Percentiles rank a stretch among this genome's conserved stretches.
phyloP scores from a whole-genome alignment of 2,329 filamentous ascomycete species.

The Colletotrichum melonis region DNA sequence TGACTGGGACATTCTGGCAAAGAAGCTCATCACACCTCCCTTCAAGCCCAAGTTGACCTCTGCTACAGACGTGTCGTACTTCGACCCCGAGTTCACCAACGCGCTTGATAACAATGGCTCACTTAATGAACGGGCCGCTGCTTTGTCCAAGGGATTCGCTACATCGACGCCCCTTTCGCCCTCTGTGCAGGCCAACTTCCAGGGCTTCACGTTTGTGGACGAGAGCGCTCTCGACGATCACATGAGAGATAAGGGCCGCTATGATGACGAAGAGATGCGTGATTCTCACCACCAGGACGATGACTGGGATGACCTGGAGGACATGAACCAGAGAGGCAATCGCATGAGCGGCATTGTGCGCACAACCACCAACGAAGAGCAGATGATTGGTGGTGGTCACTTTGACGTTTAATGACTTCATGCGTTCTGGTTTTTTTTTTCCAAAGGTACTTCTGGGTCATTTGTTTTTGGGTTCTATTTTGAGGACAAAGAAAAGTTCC shows the following conservation, averaged over 20 bases:
- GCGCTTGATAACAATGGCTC: slow-evolving; percentile 88
- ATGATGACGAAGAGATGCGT: slow-evolving; percentile 70
- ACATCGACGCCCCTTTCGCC: slow-evolving; percentile 94
- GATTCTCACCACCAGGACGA: slow-evolving; percentile 61
- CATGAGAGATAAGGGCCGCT: slow-evolving; percentile 66
- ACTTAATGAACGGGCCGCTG: slow-evolving; percentile 90
- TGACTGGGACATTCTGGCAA: slow-evolving; percentile 88
- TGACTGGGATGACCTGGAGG: slow-evolving; percentile 70
- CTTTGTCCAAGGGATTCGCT: slow-evolving; percentile 84
- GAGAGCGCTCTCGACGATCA: slow-evolving; percentile 94
- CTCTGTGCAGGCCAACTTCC: slow-evolving; percentile 97
- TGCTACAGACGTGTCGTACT: slow-evolving; percentile 96
- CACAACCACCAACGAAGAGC: slow-evolving; percentile 67
- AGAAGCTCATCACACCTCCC: slow-evolving; percentile 93
- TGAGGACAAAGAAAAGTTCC: slow-evolving; percentile 25
- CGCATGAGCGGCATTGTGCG: slow-evolving; percentile 74
- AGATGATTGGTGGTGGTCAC: slow-evolving; percentile 71
- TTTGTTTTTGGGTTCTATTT: slow-evolving; percentile 14
- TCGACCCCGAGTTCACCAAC: slow-evolving; percentile 98
- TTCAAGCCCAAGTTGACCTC: slow-evolving; percentile 98
- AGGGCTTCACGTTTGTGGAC: slow-evolving; percentile 99
- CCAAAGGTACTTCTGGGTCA: neutral
- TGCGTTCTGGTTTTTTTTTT: neutral
- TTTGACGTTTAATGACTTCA: slow-evolving; percentile 68
- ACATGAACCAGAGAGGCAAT: slow-evolving; percentile 64